Conservation (phyloP, 768 basidiomycete species). For the Amanita jacksonii region DNA sequence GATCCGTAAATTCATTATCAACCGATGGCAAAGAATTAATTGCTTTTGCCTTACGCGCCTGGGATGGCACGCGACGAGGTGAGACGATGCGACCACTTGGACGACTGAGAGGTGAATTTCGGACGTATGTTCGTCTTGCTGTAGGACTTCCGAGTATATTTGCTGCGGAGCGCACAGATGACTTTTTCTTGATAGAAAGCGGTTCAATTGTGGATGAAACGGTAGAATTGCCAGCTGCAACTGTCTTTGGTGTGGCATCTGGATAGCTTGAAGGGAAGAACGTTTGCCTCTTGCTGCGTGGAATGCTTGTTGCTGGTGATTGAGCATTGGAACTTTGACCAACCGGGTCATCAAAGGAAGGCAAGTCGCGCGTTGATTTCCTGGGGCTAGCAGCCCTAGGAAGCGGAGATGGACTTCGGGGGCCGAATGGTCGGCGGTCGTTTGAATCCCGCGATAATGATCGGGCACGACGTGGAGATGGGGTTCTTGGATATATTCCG, state of each 20-base stretch:
- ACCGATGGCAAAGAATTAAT: constrained; percentile 18
- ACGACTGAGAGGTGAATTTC: constrained; percentile 45
- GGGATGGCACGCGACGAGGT: constrained; percentile 47
- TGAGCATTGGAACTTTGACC: constrained; percentile 26
- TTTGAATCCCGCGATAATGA: constrained; percentile 37
- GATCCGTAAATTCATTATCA: constrained; percentile 32
- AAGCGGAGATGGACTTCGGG: constrained; percentile 66
- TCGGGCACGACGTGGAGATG: constrained; percentile 29
- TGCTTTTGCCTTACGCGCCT: constrained; percentile 31
- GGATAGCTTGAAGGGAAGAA: constrained; percentile 44
- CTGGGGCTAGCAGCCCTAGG: constrained; percentile 38
- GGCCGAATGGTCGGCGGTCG: constrained; percentile 60
- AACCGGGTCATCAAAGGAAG: constrained; percentile 36
- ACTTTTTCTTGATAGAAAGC: constrained; percentile 79
- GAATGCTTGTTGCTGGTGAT: constrained; percentile 37
- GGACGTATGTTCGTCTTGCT: constrained; percentile 31
- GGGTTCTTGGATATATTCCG: constrained; percentile 16
- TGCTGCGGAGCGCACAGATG: constrained; percentile 43
- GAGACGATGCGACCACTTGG: constrained; percentile 33
- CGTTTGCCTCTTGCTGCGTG: constrained; percentile 64
- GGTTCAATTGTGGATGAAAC: constrained; percentile 52
- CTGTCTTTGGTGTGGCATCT: constrained; percentile 44
- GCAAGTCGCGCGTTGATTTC: constrained; percentile 24
- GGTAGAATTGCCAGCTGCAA: constrained; percentile 20
- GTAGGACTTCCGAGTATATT: constrained; percentile 27